A percentile compares a stretch with the other conserved stretches of the same genome.
These are phyloP conservation scores for Rhynchosporium secalis DNA, from an alignment of 2,329 filamentous ascomycete genomes.

Conservation along the genomic window DNA sequence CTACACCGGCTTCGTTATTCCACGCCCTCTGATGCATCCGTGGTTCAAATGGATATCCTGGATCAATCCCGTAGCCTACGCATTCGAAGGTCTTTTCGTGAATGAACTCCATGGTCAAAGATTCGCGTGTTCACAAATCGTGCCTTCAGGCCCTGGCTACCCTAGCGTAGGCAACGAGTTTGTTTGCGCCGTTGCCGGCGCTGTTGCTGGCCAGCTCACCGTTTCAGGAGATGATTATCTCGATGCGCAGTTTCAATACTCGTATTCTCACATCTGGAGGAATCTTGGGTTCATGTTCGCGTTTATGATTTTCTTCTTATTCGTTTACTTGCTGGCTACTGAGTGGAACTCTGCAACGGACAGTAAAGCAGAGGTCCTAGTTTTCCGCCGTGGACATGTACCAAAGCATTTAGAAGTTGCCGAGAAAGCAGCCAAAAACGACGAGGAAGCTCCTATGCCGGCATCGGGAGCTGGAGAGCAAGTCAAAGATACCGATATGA, in stretches of 20 bases:
- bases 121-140: slow-evolving; percentile 55
- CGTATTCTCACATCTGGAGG: slow-evolving; percentile 42
- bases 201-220: slow-evolving; percentile 50
- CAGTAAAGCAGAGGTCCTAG: slow-evolving; percentile 73
- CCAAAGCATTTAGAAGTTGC: slow-evolving; percentile 44
- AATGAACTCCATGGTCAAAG: slow-evolving; percentile 86
- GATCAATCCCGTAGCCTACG: slow-evolving; percentile 61
- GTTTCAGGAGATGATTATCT: slow-evolving; percentile 63
- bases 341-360: slow-evolving; percentile 66
- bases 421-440: slow-evolving; percentile 34
- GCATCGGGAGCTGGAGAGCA: slow-evolving; percentile 12
- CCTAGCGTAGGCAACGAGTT: slow-evolving; percentile 43
- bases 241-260: slow-evolving; percentile 56
- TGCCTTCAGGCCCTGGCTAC: slow-evolving; percentile 42
- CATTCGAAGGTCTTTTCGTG: slow-evolving; percentile 77
- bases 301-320: slow-evolving; percentile 63
- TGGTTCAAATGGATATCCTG: slow-evolving; percentile 87
- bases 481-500: slow-evolving; percentile 23
- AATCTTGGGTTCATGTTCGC: slow-evolving; percentile 71
- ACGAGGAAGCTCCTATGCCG: slow-evolving; percentile 30
- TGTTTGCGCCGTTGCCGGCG: slow-evolving; percentile 60
- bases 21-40: slow-evolving; percentile 61
- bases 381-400: slow-evolving; percentile 65
- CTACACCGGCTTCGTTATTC: slow-evolving; percentile 46
- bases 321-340: slow-evolving; percentile 61